A percentile compares a stretch with the other conserved stretches of the same genome.
Conservation (phyloP, 805 yeast species). For the Candida arabinofermentans region DNA sequence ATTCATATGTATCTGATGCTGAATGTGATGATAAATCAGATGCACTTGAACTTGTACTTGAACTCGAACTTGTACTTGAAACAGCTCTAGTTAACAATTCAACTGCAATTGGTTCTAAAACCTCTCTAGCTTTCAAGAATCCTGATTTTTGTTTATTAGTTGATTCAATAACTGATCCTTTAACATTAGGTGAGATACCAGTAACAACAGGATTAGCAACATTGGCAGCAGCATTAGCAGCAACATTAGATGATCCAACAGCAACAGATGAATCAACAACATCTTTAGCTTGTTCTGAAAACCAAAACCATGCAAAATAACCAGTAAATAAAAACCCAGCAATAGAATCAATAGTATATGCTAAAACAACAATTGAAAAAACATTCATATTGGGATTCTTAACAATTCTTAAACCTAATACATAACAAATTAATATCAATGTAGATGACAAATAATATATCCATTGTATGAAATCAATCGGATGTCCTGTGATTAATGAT, state of each 20-base stretch:
- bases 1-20: slow-evolving; percentile 57
- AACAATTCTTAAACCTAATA: slow-evolving; percentile 51
- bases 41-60: slow-evolving; percentile 19
- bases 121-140: slow-evolving; percentile 1
- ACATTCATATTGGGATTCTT: slow-evolving; percentile 54
- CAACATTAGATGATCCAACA: slow-evolving; percentile 17
- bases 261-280: neutral
- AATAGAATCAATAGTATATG: slow-evolving; percentile 65
- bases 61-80: slow-evolving; percentile 21
- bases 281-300: slow-evolving; percentile 30
- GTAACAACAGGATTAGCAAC: neutral
- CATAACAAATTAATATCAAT: slow-evolving; percentile 57
- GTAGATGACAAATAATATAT: slow-evolving; percentile 65
- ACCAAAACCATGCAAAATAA: slow-evolving; percentile 77
- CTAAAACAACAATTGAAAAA: slow-evolving; percentile 57
- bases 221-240: slow-evolving; percentile 28
- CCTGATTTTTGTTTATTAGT: neutral
- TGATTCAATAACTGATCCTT: neutral
- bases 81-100: slow-evolving; percentile 6
- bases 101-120: slow-evolving; percentile 8
- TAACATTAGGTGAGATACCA: no score
- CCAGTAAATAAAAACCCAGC: slow-evolving; percentile 65
- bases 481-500: slow-evolving; percentile 87
- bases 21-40: slow-evolving; percentile 44
- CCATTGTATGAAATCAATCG: slow-evolving; percentile 80